Percentiles rank a stretch among this genome's conserved stretches.
phyloP scores from a whole-genome alignment of 345 rosid species.

The Nephelium lappaceum region DNA sequence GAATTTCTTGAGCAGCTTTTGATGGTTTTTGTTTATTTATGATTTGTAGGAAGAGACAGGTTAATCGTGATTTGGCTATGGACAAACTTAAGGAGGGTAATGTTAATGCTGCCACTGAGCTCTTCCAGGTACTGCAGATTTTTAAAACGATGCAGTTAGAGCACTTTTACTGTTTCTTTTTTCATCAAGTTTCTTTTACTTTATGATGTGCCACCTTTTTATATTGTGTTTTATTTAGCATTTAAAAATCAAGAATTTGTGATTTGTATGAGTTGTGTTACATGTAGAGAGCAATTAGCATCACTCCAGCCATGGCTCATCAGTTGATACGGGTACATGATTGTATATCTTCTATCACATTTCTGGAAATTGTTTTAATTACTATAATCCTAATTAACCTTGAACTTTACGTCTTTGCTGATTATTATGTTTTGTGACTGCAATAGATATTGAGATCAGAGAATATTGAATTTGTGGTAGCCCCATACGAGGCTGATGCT shows the following conservation, averaged over 20 bases:
- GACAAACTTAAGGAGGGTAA: conserved; percentile 73
- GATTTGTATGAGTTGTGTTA: conserved; percentile 8
- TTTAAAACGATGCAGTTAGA: not conserved
- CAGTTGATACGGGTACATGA: conserved; percentile 68
- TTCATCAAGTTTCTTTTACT: not conserved
- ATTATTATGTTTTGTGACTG: conserved; percentile 25
- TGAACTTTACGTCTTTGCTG: not conserved
- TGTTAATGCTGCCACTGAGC: conserved; percentile 66
- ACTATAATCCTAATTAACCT: not conserved
- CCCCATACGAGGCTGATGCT: conserved; percentile 98
- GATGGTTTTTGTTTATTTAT: not conserved
- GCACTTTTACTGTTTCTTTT: not conserved
- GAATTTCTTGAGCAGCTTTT: not conserved
- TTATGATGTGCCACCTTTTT: not conserved
- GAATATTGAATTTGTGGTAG: conserved; percentile 84
- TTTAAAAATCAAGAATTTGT: not conserved
- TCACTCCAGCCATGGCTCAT: conserved; percentile 83
- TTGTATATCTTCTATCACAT: not conserved
- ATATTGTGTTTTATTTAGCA: not conserved
- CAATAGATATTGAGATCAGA: conserved; percentile 68
- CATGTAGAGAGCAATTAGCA: conserved; percentile 72
- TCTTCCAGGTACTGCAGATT: conserved; percentile 66
- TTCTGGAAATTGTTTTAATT: not conserved
- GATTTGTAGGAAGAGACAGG: conserved; percentile 56
- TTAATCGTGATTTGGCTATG: conserved; percentile 67